A percentile compares a stretch with the other conserved stretches of the same genome.
phyloP scores from a whole-genome alignment of 2,329 filamentous ascomycete genomes.

The Dactylellina sp. region DNA sequence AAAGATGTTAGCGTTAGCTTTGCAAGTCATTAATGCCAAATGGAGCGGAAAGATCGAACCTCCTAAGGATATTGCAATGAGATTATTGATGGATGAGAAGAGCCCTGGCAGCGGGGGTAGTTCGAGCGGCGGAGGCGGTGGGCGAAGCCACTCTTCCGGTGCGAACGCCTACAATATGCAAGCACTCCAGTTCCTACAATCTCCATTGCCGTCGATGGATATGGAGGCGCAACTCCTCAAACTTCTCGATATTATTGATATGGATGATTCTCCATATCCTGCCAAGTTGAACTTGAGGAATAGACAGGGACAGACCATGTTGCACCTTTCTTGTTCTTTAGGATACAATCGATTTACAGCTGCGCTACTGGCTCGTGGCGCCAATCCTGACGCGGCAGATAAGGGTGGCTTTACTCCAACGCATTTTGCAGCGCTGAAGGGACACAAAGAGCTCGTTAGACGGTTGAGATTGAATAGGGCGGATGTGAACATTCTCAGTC shows the following conservation, averaged over 20 bases:
- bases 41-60: conserved; percentile 74
- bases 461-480: conserved; percentile 79
- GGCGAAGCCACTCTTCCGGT: conserved; percentile 61
- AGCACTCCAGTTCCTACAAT: conserved; percentile 51
- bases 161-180: conserved; percentile 56
- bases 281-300: conserved; percentile 75
- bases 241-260: conserved; percentile 81
- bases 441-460: conserved; percentile 79
- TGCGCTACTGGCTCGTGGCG: conserved; percentile 80
- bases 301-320: conserved; percentile 80
- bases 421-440: conserved; percentile 82
- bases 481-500: conserved; percentile 76
- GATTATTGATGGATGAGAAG: conserved; percentile 70
- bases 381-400: conserved; percentile 79
- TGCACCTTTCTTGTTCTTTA: conserved; percentile 81
- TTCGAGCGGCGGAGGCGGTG: conserved; percentile 61
- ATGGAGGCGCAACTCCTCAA: conserved; percentile 77
- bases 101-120: conserved; percentile 62
- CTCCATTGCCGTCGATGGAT: conserved; percentile 64
- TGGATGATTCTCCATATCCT: conserved; percentile 77
- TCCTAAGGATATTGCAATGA: conserved; percentile 72
- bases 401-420: conserved; percentile 83
- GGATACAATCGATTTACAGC: conserved; percentile 81
- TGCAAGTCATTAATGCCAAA: conserved; percentile 74
- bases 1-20: conserved; percentile 75